Base-by-base conservation (phyloP, 176 grass and related monocot species). In the Raddia distichophylla region DNA sequence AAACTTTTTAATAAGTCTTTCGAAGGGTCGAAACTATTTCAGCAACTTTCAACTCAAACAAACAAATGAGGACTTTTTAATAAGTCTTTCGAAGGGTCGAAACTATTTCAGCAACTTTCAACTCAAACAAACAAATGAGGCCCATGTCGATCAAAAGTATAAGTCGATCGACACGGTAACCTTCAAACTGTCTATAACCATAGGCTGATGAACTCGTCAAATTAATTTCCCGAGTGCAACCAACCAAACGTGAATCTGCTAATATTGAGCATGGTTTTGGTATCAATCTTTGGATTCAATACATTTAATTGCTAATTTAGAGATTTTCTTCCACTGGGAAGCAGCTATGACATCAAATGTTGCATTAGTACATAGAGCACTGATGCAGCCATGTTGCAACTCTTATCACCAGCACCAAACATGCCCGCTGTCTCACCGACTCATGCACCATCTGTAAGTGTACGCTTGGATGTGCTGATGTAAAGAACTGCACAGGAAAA, bases 401-500 rank as follows among this genome's bases (percentile, higher is more conserved):
- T 40, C 37, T 40, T 40, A 40, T 2, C 27, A 47, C 8, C 8
- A 9, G 43, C 66, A 18, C 60, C 42, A 8, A 77, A 69, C 35
- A 49, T 60, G 52, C 16, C 55, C 82, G 18, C n/a, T 42, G 11
- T 50, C 19, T 40, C 42, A 35, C 37, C 51, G 2, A 17, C 60
- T 85, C 82, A 82, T 22, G 61, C 16, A 5, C 85, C 16, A 16
- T 91, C 82, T 61, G 82, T 71, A 68, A 85, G 59, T 43, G 82
- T 79, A 51, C 73, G 86, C 80, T 85, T 88, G 27, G 89, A 79
- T 48, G 86, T 91, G 75, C 90, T 88, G 78, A 83, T 86, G 69
- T 91, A 91, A 19, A 88, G 35, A 80, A 88, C 86, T 91, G 78
- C 68, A 49, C 13, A 77, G 47, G 70, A 45, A 10, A 63, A 56